phyloP scores from a whole-genome alignment of 176 grass and related monocot species.

The Chloris gayana region DNA sequence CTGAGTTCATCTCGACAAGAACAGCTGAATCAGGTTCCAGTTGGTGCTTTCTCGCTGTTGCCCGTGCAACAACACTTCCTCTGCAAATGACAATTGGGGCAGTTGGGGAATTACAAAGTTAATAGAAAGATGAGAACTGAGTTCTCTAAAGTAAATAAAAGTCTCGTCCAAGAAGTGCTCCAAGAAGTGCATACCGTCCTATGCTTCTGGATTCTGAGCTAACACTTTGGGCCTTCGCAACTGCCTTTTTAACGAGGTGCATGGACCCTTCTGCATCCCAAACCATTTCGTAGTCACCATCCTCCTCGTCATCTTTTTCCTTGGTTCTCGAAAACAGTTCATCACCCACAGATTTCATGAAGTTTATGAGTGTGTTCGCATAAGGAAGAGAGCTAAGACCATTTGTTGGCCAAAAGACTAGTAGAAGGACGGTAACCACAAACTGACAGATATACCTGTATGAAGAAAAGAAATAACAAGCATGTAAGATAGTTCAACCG shows the following conservation, averaged over 20 bases:
- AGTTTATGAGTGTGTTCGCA: slow-evolving; percentile 44
- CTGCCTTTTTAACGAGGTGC: slow-evolving; percentile 81
- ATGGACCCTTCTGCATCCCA: slow-evolving; percentile 93
- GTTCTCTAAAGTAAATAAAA: not conserved
- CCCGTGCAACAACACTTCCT: slow-evolving; percentile 74
- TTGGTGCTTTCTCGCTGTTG: slow-evolving; percentile 66
- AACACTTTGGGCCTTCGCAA: slow-evolving; percentile 17
- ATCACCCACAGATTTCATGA: slow-evolving; percentile 53
- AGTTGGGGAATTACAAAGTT: slow-evolving; percentile 8
- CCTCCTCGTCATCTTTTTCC: slow-evolving; percentile 85
- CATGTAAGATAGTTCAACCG: slow-evolving; percentile 12
- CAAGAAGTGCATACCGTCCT: slow-evolving; percentile 50
- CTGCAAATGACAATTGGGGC: slow-evolving; percentile 34
- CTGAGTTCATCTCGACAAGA: slow-evolving; percentile 64
- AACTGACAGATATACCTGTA: slow-evolving; percentile 87
- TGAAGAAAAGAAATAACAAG: slow-evolving; percentile 39
- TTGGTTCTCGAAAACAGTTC: slow-evolving; percentile 73
- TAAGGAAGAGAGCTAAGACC: slow-evolving; percentile 65
- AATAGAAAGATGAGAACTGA: not conserved
- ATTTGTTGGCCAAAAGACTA: slow-evolving; percentile 85
- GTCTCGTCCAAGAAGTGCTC: slow-evolving; percentile 18
- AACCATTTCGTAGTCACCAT: slow-evolving; percentile 92
- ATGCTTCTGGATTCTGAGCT: slow-evolving; percentile 49
- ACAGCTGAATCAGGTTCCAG: slow-evolving; percentile 58
- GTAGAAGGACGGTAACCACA: slow-evolving; percentile 65